Percentiles rank a stretch among this genome's conserved stretches.
These are phyloP conservation scores for Rhododendron vialii DNA, from an alignment of 148 eudicot genomes.

Conservation along the genomic window DNA sequence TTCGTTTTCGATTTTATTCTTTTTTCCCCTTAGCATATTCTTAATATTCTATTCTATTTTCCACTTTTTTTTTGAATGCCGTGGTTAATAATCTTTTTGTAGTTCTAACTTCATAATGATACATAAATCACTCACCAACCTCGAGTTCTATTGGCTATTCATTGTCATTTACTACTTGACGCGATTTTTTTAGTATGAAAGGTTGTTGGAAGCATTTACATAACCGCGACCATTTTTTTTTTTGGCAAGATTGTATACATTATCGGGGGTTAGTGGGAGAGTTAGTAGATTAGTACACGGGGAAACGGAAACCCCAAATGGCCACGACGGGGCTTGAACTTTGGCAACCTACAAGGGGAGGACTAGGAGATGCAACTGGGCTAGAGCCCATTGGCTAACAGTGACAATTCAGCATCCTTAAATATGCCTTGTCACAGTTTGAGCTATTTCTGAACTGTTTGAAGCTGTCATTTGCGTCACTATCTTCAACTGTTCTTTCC, in stretches of 20 bases:
- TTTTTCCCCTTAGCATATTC: not conserved
- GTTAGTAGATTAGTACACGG: no score
- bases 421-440: not conserved
- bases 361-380: no score
- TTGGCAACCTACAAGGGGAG: no score
- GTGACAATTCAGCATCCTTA: not conserved
- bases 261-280: no score
- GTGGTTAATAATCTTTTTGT: not conserved
- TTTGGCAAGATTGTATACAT: no score
- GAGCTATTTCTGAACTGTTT: not conserved
- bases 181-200: not conserved
- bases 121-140: not conserved
- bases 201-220: not conserved
- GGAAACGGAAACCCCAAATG: no score
- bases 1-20: not conserved
- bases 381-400: no score
- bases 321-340: no score
- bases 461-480: not conserved
- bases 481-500: not conserved
- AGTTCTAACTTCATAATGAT: not conserved
- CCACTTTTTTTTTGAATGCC: not conserved
- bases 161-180: not conserved
- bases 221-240: not conserved
- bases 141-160: not conserved
- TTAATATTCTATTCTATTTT: not conserved